phyloP scores from a whole-genome alignment of 2,329 filamentous ascomycete genomes.

The Sphaerulina vaccinii region DNA sequence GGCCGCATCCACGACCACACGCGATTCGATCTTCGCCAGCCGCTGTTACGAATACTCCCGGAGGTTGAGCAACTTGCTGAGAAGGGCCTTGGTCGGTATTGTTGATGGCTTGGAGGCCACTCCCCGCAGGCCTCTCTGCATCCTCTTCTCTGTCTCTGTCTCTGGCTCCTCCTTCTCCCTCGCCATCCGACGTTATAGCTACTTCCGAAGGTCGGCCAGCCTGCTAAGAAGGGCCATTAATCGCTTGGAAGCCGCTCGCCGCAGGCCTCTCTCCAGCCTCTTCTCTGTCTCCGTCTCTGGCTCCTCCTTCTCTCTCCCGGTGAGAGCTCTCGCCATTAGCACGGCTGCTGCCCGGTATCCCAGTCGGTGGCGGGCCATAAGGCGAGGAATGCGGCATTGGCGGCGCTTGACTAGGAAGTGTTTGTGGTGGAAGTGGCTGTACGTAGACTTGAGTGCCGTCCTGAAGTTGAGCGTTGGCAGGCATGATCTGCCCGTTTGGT shows the following conservation, averaged over 20 bases:
- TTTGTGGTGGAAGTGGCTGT: neutral
- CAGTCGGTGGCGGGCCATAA: constrained; percentile 22
- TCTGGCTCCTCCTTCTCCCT: too few relatives aligned
- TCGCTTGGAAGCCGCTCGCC: constrained; percentile 9
- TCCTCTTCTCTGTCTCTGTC: too few relatives aligned
- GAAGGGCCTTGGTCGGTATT: too few relatives aligned
- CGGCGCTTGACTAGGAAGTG: constrained; percentile 12
- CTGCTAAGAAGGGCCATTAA: constrained; percentile 14
- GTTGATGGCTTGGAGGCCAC: too few relatives aligned
- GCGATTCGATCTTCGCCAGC: too few relatives aligned
- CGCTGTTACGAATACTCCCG: too few relatives aligned
- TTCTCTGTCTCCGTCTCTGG: constrained; percentile 2
- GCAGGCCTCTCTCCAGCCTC: constrained; percentile 6
- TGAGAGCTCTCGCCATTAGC: constrained; percentile 1
- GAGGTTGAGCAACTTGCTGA: too few relatives aligned
- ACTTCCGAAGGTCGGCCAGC: neutral
- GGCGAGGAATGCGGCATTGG: constrained; percentile 25
- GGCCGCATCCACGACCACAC: too few relatives aligned
- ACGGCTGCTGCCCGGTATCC: constrained; percentile 17
- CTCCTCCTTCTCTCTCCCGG: constrained; percentile 3
- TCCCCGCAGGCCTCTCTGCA: too few relatives aligned
- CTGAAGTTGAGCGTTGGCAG: constrained; percentile 16
- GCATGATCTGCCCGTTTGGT: constrained; percentile 15
- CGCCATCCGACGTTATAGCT: too few relatives aligned
- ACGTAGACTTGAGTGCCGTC: constrained; percentile 17